Percentiles rank a stretch among this genome's conserved stretches.
Conservation (phyloP, 768 basidiomycete genomes). For the Termitomyces sp. region DNA sequence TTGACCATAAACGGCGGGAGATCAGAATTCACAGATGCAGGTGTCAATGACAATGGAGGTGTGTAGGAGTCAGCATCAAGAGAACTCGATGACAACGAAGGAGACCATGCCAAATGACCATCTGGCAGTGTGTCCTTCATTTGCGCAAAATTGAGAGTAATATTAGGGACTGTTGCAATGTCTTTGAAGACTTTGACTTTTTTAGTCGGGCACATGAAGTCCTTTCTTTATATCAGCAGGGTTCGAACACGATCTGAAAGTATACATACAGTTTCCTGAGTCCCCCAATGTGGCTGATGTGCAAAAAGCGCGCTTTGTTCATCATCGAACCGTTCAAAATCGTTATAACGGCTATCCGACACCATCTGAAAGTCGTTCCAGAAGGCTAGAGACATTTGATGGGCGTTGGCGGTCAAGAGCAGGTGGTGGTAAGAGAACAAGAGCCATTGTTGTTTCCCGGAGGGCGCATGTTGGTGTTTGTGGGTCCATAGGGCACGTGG, state of each 20-base stretch:
- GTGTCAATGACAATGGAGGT: not conserved
- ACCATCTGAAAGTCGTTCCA: not conserved
- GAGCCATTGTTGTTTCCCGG: not conserved
- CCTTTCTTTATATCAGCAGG: not conserved
- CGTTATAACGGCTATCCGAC: not conserved
- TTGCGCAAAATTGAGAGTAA: conserved; percentile 5
- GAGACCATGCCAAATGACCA: not conserved
- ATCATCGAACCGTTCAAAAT: not conserved
- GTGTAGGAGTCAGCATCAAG: not conserved
- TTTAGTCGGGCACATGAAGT: not conserved
- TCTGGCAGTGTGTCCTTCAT: not conserved
- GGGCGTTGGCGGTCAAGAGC: not conserved
- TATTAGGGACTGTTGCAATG: not conserved
- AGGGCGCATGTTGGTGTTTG: not conserved
- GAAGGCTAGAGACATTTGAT: not conserved
- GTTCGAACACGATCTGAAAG: not conserved
- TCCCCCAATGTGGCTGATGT: not conserved
- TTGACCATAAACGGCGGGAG: not conserved
- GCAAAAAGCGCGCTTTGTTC: not conserved
- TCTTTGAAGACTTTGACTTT: not conserved
- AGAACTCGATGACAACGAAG: not conserved
- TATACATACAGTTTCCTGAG: not conserved
- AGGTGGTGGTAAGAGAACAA: conserved; percentile 2
- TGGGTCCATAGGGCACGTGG: conserved; percentile 7
- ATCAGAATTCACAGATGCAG: not conserved